These are phyloP conservation scores for Saccharum spontaneum DNA, from an alignment of 176 grass and related monocot genomes.

Conservation along the genomic window DNA sequence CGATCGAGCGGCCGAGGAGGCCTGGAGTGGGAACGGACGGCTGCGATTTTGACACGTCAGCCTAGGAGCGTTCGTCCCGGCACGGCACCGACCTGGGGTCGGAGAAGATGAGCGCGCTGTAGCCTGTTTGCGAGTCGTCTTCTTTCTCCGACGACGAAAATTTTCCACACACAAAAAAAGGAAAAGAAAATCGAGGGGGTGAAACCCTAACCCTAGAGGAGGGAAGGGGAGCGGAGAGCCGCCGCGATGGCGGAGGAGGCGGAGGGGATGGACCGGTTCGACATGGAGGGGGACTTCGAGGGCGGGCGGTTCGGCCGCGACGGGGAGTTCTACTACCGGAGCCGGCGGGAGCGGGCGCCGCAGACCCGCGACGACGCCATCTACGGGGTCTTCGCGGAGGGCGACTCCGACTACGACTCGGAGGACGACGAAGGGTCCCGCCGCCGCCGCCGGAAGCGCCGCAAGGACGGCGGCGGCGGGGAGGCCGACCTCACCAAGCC, in stretches of 20 bases:
- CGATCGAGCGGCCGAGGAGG: neutral
- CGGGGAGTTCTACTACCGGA: constrained; percentile 73
- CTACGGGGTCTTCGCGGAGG: constrained; percentile 73
- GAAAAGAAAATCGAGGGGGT: no score
- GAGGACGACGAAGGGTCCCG: constrained; percentile 41
- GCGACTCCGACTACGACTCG: constrained; percentile 55
- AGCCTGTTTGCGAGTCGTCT: neutral
- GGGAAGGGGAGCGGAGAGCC: neutral
- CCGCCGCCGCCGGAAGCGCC: constrained; percentile 52
- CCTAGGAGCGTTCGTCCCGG: neutral
- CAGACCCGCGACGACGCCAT: constrained; percentile 70
- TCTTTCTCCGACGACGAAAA: neutral
- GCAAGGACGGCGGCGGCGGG: constrained; percentile 26
- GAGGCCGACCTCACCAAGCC: constrained; percentile 55
- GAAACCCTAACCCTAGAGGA: constrained; percentile 34
- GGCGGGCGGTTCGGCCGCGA: constrained; percentile 68
- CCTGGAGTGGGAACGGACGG: neutral
- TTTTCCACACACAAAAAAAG: neutral
- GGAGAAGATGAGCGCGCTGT: neutral
- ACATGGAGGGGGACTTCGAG: constrained; percentile 52
- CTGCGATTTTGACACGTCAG: neutral
- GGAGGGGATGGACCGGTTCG: constrained; percentile 70
- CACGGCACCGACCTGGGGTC: neutral
- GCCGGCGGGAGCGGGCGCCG: constrained; percentile 48
- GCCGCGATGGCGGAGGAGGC: constrained; percentile 62